A percentile compares a stretch with the other conserved stretches of the same genome.
phyloP scores from a whole-genome alignment of 768 basidiomycete genomes.

The Sarcomyxa edulis region DNA sequence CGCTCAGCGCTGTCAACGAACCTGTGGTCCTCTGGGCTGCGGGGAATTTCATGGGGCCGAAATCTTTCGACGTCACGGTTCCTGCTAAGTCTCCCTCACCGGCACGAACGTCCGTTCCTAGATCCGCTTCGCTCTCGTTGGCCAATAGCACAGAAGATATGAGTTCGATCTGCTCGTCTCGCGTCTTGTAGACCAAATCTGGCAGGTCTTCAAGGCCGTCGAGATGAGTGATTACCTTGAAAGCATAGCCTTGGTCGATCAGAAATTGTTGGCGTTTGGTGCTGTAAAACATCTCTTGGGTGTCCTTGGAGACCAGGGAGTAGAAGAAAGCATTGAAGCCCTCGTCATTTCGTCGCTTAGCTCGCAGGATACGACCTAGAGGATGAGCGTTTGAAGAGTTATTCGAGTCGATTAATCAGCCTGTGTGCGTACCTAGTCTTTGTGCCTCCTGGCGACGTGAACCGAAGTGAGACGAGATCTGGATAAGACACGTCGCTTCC shows the following conservation, averaged over 20 bases:
- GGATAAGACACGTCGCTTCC: slow-evolving; percentile 98
- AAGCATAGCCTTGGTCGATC: slow-evolving; percentile 98
- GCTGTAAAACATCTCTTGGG: slow-evolving; percentile 99
- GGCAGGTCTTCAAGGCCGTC: slow-evolving; percentile 85
- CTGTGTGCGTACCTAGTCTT: slow-evolving; percentile 71
- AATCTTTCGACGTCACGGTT: slow-evolving; percentile 82
- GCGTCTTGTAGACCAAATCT: slow-evolving; percentile 87
- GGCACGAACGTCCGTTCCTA: slow-evolving; percentile 79
- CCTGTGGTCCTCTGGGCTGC: slow-evolving; percentile 74
- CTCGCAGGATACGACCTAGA: slow-evolving; percentile 91
- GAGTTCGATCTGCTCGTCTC: slow-evolving; percentile 93
- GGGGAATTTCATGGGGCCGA: slow-evolving; percentile 71
- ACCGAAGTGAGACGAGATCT: slow-evolving; percentile 98
- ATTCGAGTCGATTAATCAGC: no score
- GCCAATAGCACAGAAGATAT: slow-evolving; percentile 89
- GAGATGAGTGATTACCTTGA: slow-evolving; percentile 98
- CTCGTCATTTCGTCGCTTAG: slow-evolving; percentile 97
- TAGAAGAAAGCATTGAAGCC: slow-evolving; percentile 99
- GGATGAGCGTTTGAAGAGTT: no score
- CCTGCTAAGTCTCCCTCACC: slow-evolving; percentile 83
- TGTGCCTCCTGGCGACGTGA: slow-evolving; percentile 98
- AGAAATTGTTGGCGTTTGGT: slow-evolving; percentile 98
- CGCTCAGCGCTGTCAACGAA: slow-evolving; percentile 77
- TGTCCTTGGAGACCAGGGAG: slow-evolving; percentile 97
- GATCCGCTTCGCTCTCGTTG: slow-evolving; percentile 85